Evolutionary conservation across 2,329 filamentous ascomycete genomes (phyloP), one percentile per base, ranked within the genome.

Genomic region (Penicillium sp.): DNA sequence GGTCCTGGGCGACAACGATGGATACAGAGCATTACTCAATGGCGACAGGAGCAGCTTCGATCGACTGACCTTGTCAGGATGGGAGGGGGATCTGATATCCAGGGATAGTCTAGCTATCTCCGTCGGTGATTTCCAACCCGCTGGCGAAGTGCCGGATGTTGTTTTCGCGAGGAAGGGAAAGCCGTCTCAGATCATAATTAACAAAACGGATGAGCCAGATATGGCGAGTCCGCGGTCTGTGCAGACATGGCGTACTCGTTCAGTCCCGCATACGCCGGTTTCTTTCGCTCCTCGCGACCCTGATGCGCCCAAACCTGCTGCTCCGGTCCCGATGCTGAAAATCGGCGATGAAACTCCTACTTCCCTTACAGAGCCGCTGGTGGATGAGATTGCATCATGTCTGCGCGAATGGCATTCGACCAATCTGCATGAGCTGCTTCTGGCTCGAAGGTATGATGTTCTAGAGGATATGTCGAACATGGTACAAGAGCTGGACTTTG

Each of bases 361-460:
- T 0, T 96, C 90, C 5, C 78, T 82, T 13, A 84, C 88, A 8
- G 95, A 99, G 68, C 93, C 93, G 2, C 73, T 99, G 53, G 91
- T 99, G 19, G 93, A 99, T 71, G 93, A 99, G 70, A 97, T 99
- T 61, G 91, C 93, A 12, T 96, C 91, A 3, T 99, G 93, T 67
- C 74, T 99, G 55, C 83, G 93, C 60, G 93, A 99, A 78, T 99
- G 93, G 95, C 92, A 99, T 73, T 95, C 93, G 16, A 95, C 91
- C 14, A 95, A 96, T 65, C 79, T 99, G 13, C 95, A 99, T 72
- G 89, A 95, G 66, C 78, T 97, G 19, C 79, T 99, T 1, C 80
- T 99, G 8, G 83, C 84, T 16, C 82, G 89, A 52, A 84, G 91
- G 66, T 99, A 99, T 71, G 75, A 80, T 41, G 81, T 85, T 46